phyloP scores from a whole-genome alignment of 768 basidiomycete genomes.

The Pleurotus tuber-regium region DNA sequence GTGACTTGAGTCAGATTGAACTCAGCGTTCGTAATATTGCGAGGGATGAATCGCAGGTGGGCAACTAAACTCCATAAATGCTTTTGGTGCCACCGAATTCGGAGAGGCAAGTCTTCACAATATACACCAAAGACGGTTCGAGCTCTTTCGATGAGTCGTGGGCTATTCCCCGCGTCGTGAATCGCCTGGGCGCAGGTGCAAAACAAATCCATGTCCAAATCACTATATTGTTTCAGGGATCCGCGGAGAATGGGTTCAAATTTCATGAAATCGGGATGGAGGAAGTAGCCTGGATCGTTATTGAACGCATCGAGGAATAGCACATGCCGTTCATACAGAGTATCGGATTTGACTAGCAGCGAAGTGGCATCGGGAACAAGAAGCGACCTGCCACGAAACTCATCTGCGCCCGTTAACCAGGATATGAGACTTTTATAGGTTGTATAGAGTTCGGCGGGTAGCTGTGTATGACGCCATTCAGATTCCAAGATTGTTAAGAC shows the following conservation, averaged over 20 bases:
- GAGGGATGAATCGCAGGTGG: slow-evolving; percentile 38
- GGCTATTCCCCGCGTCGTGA: slow-evolving; percentile 11
- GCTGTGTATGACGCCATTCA: background rate
- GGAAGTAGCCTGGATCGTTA: slow-evolving; percentile 25
- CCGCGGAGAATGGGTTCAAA: slow-evolving; percentile 25
- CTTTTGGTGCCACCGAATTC: slow-evolving; percentile 12
- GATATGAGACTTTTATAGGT: background rate
- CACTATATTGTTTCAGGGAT: slow-evolving; percentile 25
- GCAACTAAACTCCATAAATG: slow-evolving; percentile 31
- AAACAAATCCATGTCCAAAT: slow-evolving; percentile 33
- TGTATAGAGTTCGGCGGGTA: background rate
- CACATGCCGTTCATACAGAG: slow-evolving; percentile 32
- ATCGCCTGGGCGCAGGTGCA: slow-evolving; percentile 32
- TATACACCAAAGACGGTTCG: slow-evolving; percentile 31
- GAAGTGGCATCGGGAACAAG: slow-evolving; percentile 31
- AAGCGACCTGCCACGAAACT: slow-evolving; percentile 7
- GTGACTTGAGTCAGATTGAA: background rate
- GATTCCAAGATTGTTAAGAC: slow-evolving; percentile 15
- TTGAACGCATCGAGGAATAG: slow-evolving; percentile 37
- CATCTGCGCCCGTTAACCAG: background rate
- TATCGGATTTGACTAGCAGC: slow-evolving; percentile 20
- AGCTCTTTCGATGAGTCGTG: slow-evolving; percentile 24
- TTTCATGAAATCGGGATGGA: slow-evolving; percentile 25
- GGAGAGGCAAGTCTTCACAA: slow-evolving; percentile 31
- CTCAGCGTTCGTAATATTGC: slow-evolving; percentile 16